phyloP scores from a whole-genome alignment of 805 yeast genomes.

The Yamadazyma takamatsuzukensis region DNA sequence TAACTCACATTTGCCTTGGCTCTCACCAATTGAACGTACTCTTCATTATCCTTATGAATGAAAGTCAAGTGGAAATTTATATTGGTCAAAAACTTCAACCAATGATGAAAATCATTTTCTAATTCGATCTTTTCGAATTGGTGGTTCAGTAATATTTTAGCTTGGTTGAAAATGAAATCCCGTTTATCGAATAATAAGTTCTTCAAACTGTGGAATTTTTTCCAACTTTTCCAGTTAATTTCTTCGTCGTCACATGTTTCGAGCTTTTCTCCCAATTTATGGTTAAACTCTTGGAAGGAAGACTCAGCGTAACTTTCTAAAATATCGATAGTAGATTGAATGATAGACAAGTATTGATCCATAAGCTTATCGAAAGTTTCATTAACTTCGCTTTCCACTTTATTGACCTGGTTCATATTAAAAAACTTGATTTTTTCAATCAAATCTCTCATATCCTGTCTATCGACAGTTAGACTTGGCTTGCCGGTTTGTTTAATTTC shows the following conservation, averaged over 20 bases:
- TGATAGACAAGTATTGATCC: slow-evolving; percentile 24
- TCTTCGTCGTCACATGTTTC: slow-evolving; percentile 15
- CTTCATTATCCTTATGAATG: slow-evolving; percentile 57
- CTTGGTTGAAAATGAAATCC: slow-evolving; percentile 41
- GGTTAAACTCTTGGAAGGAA: slow-evolving; percentile 60
- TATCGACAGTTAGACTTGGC: slow-evolving; percentile 14
- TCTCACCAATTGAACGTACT: slow-evolving; percentile 44
- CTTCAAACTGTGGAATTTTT: slow-evolving; percentile 54
- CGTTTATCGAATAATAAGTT: slow-evolving; percentile 51
- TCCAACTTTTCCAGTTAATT: slow-evolving; percentile 53
- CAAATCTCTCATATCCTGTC: slow-evolving; percentile 36
- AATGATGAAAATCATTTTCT: slow-evolving; percentile 35
- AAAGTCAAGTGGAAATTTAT: slow-evolving; percentile 45
- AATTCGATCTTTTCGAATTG: slow-evolving; percentile 11
- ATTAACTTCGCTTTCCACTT: slow-evolving; percentile 23
- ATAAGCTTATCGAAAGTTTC: slow-evolving; percentile 25
- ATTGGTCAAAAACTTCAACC: slow-evolving; percentile 34
- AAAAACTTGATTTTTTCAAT: slow-evolving; percentile 22
- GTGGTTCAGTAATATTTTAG: slow-evolving; percentile 17
- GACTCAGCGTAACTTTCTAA: slow-evolving; percentile 74
- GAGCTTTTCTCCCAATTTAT: slow-evolving; percentile 43
- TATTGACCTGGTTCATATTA: slow-evolving; percentile 17
- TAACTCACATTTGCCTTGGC: slow-evolving; percentile 44
- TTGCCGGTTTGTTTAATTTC: slow-evolving; percentile 18
- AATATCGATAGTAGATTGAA: slow-evolving; percentile 53